phyloP scores from a whole-genome alignment of 2,329 filamentous ascomycete genomes.

The Cladophialophora exuberans region DNA sequence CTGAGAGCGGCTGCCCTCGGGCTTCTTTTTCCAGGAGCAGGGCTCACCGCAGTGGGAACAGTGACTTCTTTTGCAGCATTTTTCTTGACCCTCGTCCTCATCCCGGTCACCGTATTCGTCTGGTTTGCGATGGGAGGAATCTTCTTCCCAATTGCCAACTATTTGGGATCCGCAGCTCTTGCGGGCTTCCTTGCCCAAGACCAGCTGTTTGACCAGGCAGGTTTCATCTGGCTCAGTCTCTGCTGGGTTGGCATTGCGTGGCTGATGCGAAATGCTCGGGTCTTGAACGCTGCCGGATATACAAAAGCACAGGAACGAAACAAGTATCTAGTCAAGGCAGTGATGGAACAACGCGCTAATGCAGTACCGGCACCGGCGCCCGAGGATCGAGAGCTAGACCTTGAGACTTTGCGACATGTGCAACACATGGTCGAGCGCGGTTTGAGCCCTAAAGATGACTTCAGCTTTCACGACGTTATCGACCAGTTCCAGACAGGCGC shows the following conservation, averaged over 20 bases:
- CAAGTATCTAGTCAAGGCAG: neutral
- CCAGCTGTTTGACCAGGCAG: too few species aligned
- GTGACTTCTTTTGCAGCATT: constrained; percentile 1
- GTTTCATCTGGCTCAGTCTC: too few species aligned
- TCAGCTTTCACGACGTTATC: constrained; percentile 18
- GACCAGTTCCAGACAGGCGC: constrained; percentile 21
- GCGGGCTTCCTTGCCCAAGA: too few species aligned
- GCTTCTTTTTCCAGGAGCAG: constrained; percentile 8
- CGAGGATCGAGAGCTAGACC: neutral
- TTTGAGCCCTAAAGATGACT: constrained; percentile 16
- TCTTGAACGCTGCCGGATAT: neutral
- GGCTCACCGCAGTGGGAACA: constrained; percentile 7
- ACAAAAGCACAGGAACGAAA: constrained; percentile 1
- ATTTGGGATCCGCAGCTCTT: too few species aligned
- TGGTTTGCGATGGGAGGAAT: too few species aligned
- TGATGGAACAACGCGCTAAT: neutral
- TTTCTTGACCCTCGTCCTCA: neutral
- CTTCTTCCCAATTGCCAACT: too few species aligned
- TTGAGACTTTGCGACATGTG: neutral
- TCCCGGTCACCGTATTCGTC: too few species aligned
- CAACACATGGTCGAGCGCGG: constrained; percentile 10
- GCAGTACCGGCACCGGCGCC: neutral
- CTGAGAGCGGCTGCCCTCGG: neutral
- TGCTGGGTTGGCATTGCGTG: too few species aligned
- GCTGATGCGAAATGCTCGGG: too few species aligned